Evolutionary conservation across 345 rosid genomes (phyloP).

Genomic region (Dovyalis caffra): DNA sequence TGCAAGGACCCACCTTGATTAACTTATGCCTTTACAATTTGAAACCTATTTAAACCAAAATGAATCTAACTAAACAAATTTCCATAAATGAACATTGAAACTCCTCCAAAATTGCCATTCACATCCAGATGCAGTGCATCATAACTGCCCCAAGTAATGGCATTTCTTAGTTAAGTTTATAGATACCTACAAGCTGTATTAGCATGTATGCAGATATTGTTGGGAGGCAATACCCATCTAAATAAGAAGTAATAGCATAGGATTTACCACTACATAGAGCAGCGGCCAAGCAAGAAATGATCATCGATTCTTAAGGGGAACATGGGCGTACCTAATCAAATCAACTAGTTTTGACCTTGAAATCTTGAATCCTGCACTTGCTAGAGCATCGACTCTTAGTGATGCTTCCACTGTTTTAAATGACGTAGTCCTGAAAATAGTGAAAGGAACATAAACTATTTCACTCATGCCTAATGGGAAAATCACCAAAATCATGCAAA

Average conservation of each 20-base stretch:
- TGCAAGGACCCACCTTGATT: constrained; percentile 13
- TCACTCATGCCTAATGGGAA: constrained; percentile 8
- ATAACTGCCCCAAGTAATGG: too few relatives aligned
- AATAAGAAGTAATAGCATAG: not conserved
- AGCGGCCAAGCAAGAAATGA: not conserved
- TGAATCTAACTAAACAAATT: not conserved
- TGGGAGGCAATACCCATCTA: not conserved
- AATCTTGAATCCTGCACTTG: constrained; percentile 97
- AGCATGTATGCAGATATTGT: not conserved
- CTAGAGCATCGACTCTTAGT: constrained; percentile 85
- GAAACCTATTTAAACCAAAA: not conserved
- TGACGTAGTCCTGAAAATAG: constrained; percentile 59
- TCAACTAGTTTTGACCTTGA: constrained; percentile 80
- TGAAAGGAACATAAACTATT: constrained; percentile 9
- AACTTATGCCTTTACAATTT: not conserved
- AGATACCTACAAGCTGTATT: not conserved
- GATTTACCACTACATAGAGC: not conserved
- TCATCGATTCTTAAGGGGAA: not conserved
- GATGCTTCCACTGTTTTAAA: constrained; percentile 85
- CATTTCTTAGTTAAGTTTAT: not conserved
- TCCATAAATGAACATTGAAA: not conserved
- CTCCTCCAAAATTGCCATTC: not conserved
- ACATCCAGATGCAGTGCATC: too few relatives aligned
- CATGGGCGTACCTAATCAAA: constrained; percentile 61
- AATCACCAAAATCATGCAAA: not conserved